These are phyloP conservation scores for Aspergillus transmontanensis DNA, from an alignment of 2,329 filamentous ascomycete genomes.

Conservation along the genomic window DNA sequence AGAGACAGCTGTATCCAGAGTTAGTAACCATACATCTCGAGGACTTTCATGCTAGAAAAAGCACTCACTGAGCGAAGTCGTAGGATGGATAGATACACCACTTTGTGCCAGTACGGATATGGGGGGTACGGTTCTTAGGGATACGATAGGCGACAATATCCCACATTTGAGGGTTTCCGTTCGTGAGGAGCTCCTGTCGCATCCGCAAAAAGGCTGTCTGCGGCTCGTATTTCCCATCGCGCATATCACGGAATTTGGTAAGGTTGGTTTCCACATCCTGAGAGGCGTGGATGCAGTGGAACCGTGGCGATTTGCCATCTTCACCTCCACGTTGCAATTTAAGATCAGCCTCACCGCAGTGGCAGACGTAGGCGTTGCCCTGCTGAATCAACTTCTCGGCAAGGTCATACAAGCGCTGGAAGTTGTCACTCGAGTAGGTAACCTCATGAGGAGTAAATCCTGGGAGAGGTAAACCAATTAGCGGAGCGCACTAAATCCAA, in stretches of 20 bases:
- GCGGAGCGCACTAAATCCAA: neutral
- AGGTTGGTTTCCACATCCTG: constrained; percentile 27
- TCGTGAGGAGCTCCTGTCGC: constrained; percentile 76
- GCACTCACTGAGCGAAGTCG: constrained; percentile 52
- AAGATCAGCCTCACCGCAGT: constrained; percentile 78
- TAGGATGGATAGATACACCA: constrained; percentile 97
- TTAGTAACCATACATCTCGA: constrained; percentile 5
- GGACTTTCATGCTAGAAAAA: neutral
- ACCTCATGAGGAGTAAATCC: constrained; percentile 77
- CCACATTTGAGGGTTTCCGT: constrained; percentile 94
- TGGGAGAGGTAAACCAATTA: neutral
- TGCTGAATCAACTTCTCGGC: constrained; percentile 80
- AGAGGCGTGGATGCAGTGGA: constrained; percentile 58
- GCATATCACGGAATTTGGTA: constrained; percentile 83
- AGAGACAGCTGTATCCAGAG: constrained; percentile 78
- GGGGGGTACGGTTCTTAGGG: constrained; percentile 53
- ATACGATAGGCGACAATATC: constrained; percentile 90
- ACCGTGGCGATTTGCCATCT: constrained; percentile 58
- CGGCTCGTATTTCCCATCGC: constrained; percentile 85
- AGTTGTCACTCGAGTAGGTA: constrained; percentile 90
- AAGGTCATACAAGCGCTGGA: constrained; percentile 81
- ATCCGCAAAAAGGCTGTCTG: constrained; percentile 84
- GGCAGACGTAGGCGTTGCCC: constrained; percentile 77
- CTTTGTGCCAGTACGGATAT: constrained; percentile 69
- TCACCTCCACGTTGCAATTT: constrained; percentile 82